These are phyloP conservation scores for Pseudogymnoascus sp. DNA, from an alignment of 2,329 filamentous ascomycete species.

Conservation along the genomic window DNA sequence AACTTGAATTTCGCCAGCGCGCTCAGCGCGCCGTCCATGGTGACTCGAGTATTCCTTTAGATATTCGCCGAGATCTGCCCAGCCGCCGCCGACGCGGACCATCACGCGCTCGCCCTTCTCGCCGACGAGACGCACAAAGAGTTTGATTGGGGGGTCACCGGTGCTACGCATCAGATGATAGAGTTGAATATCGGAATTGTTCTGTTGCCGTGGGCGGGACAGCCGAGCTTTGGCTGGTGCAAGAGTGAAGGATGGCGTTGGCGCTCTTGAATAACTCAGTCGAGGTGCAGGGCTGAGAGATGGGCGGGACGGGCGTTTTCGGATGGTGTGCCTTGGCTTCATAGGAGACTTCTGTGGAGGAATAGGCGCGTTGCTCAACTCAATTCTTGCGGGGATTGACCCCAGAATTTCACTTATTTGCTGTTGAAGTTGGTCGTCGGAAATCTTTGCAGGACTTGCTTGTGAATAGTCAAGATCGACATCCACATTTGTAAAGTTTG, in stretches of 20 bases:
- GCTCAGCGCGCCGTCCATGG: slow-evolving; percentile 65
- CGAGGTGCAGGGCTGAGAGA: slow-evolving; percentile 25
- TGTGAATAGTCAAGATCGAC: slow-evolving; percentile 17
- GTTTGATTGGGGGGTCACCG: slow-evolving; percentile 81
- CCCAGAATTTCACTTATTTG: slow-evolving; percentile 74
- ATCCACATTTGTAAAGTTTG: slow-evolving; percentile 22
- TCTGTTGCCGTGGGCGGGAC: slow-evolving; percentile 40
- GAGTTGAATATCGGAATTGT: slow-evolving; percentile 71
- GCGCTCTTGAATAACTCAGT: slow-evolving; percentile 37
- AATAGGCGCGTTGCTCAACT: slow-evolving; percentile 31
- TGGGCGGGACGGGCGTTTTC: slow-evolving; percentile 22
- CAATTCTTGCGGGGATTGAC: slow-evolving; percentile 72
- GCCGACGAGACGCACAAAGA: slow-evolving; percentile 88
- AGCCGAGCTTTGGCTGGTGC: slow-evolving; percentile 50
- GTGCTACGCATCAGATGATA: slow-evolving; percentile 85
- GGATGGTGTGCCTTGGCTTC: neutral
- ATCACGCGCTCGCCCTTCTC: slow-evolving; percentile 88
- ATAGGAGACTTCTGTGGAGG: slow-evolving; percentile 20
- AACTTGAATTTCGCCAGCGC: slow-evolving; percentile 53
- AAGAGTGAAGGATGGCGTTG: slow-evolving; percentile 61
- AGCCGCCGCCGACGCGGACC: slow-evolving; percentile 97
- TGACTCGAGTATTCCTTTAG: slow-evolving; percentile 88
- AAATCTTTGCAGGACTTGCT: slow-evolving; percentile 21
- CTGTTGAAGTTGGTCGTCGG: slow-evolving; percentile 63
- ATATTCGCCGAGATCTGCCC: slow-evolving; percentile 94